phyloP scores from a whole-genome alignment of 2,329 filamentous ascomycete species.

The Cladosporium sphaerospermum region DNA sequence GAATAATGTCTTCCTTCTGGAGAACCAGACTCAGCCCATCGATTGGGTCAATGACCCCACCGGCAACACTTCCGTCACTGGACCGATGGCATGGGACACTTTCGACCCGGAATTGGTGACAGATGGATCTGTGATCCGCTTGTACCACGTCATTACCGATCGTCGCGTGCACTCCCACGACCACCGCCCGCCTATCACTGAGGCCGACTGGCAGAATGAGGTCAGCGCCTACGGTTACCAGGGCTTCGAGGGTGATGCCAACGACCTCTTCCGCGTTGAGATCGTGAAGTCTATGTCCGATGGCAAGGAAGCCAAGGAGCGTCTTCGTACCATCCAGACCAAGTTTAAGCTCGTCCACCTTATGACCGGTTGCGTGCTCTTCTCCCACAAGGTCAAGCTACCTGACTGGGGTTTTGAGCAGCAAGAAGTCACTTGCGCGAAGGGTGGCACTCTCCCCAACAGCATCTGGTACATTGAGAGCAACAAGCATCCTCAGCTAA shows the following conservation, averaged over 20 bases:
- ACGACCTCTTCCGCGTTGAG: constrained; percentile 90
- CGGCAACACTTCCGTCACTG: constrained; percentile 66
- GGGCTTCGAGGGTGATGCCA: constrained; percentile 93
- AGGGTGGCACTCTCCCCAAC: constrained; percentile 86
- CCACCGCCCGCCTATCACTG: constrained; percentile 75
- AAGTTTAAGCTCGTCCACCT: constrained; percentile 94
- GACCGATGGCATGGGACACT: constrained; percentile 77
- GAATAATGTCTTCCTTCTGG: constrained; percentile 90
- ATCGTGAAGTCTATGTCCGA: constrained; percentile 88
- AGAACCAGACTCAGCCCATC: constrained; percentile 90
- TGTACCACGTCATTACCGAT: constrained; percentile 78
- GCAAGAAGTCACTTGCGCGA: constrained; percentile 97
- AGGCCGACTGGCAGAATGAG: constrained; percentile 57
- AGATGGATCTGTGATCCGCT: constrained; percentile 71
- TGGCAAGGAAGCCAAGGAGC: constrained; percentile 69
- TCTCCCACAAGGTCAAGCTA: constrained; percentile 98
- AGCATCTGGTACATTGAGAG: constrained; percentile 94
- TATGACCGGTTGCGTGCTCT: constrained; percentile 93
- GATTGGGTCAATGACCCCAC: constrained; percentile 40
- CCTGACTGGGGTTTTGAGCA: constrained; percentile 97
- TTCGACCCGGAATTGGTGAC: constrained; percentile 63
- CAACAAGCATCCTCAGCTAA: constrained; percentile 76
- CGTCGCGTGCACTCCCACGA: constrained; percentile 95
- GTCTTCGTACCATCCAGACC: constrained; percentile 86
- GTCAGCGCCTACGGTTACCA: constrained; percentile 90